Percentiles rank a stretch among this genome's conserved stretches.
Conservation (phyloP, 1,284 basidiomycete species). For the Naganishia liquefaciens region DNA sequence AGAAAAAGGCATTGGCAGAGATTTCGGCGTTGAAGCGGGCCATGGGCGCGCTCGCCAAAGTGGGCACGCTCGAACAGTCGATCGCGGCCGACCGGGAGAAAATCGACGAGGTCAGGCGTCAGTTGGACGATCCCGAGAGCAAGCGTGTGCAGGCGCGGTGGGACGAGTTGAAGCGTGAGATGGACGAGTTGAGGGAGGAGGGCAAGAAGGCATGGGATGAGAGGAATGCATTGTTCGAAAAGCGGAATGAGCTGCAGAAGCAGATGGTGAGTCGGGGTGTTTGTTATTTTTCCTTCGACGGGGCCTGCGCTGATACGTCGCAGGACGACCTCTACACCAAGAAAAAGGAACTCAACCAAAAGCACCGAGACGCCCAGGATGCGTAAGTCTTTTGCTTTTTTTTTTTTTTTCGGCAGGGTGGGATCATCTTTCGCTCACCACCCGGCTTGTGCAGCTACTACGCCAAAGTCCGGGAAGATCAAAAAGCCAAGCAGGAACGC, state of each 20-base stretch:
- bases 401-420: no score
- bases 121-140: slow-evolving; percentile 87
- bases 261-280: slow-evolving; percentile 57
- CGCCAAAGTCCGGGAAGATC: slow-evolving; percentile 72
- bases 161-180: slow-evolving; percentile 78
- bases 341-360: slow-evolving; percentile 73
- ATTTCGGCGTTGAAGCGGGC: slow-evolving; percentile 72
- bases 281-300: no score
- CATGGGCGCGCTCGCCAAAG: slow-evolving; percentile 67
- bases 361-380: slow-evolving; percentile 79
- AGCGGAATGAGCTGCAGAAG: slow-evolving; percentile 74
- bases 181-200: slow-evolving; percentile 82
- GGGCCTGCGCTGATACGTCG: slow-evolving; percentile 13
- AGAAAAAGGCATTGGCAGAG: slow-evolving; percentile 90
- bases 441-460: slow-evolving; percentile 62
- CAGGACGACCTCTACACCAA: slow-evolving; percentile 69
- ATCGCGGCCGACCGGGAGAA: slow-evolving; percentile 78
- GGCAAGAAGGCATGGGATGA: slow-evolving; percentile 80
- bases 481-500: slow-evolving; percentile 77
- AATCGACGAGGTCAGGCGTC: slow-evolving; percentile 77
- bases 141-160: slow-evolving; percentile 80
- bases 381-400: slow-evolving; percentile 50
- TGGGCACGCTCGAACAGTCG: slow-evolving; percentile 66
- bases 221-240: slow-evolving; percentile 81
- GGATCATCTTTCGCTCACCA: no score